Evolutionary conservation across 148 eudicot species (phyloP), one percentile per base, ranked within the genome.

Genomic region (Suaeda aralocaspica): DNA sequence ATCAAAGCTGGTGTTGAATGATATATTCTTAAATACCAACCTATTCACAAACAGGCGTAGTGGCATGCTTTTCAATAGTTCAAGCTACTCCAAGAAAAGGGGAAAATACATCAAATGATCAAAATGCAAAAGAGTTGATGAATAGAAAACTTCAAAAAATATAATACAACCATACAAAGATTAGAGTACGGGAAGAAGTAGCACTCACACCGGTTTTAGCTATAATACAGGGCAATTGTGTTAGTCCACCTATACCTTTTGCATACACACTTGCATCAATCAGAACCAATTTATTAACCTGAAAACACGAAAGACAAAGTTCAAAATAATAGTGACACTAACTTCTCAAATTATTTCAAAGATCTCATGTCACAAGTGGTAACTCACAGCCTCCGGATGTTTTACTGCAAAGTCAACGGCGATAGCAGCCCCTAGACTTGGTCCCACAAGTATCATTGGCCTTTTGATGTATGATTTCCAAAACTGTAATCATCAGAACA

Each of bases 341-440:
- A 49, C 21, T 18, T 33, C 25, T 49, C 36, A 72, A 31, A 49
- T 26, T 61, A 48, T 34, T 72, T 36, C 25, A 1, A 6, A 15
- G 56, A 62, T 63, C 8, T 4, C 41, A 36, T 36, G n/a, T 50
- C 28, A 68, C 25, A 19, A 52, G 26, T 24, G 53, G 53, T 57
- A 69, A 76, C 95, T 91, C 74, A 89, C 98, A 68, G 98, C 79
- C 77, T 94, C 89, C 8, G 98, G 87, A 77, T 91, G 74, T 56
- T 82, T 81, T 63, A 82, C 80, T 31, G 86, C 85, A 80, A 94
- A 91, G 83, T 94, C 99, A 68, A 91, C 74, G 18, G 99, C 97
- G 58, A 91, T 80, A 15, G 99, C 96, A 13, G 96, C 97, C 62
- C 97, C 99, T 70, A 94, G 88, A 76, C 99, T 94, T 59, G 99